Conservation (phyloP, 2,329 filamentous ascomycete species). For the Parastagonospora nodorum region DNA sequence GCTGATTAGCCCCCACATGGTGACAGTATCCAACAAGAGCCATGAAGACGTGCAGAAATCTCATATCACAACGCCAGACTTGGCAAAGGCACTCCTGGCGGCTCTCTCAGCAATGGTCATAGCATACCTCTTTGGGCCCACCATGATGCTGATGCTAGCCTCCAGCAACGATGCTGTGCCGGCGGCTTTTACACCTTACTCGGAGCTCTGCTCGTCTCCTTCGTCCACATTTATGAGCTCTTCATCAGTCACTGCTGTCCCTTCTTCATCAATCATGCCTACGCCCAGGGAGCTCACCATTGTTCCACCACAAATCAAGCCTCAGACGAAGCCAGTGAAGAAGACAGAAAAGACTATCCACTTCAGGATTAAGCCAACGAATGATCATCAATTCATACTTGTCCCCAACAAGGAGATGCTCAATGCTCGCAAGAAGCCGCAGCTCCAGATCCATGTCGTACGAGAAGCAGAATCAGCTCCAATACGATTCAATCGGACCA, state of each 20-base stretch:
- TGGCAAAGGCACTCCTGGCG: constrained; percentile 14
- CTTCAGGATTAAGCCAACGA: constrained; percentile 61
- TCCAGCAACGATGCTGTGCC: constrained; percentile 7
- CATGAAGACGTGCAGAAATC: constrained; percentile 13
- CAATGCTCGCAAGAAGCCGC: constrained; percentile 50
- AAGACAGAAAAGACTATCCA: constrained; percentile 40
- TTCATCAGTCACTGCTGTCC: not conserved
- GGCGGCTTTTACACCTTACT: constrained; percentile 3
- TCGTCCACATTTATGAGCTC: constrained; percentile 5
- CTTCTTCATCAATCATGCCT: constrained; percentile 5
- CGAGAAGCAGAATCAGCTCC: constrained; percentile 51
- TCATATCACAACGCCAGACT: not conserved
- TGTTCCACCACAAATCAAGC: constrained; percentile 12
- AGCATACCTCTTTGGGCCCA: constrained; percentile 18
- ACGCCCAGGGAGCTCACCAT: constrained; percentile 24
- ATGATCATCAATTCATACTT: constrained; percentile 59
- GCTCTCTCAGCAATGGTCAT: constrained; percentile 23
- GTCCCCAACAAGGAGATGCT: constrained; percentile 53
- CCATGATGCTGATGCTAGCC: constrained; percentile 12
- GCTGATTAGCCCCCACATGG: constrained; percentile 33
- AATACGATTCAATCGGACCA: constrained; percentile 54
- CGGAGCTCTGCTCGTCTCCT: constrained; percentile 6
- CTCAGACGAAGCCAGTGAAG: constrained; percentile 10
- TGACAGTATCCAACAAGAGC: constrained; percentile 3
- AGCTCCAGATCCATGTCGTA: constrained; percentile 56